A percentile compares a stretch with the other conserved stretches of the same genome.
Evolutionary conservation across 2,329 filamentous ascomycete species (phyloP).

Genomic region (Trichoderma guizhouense): DNA sequence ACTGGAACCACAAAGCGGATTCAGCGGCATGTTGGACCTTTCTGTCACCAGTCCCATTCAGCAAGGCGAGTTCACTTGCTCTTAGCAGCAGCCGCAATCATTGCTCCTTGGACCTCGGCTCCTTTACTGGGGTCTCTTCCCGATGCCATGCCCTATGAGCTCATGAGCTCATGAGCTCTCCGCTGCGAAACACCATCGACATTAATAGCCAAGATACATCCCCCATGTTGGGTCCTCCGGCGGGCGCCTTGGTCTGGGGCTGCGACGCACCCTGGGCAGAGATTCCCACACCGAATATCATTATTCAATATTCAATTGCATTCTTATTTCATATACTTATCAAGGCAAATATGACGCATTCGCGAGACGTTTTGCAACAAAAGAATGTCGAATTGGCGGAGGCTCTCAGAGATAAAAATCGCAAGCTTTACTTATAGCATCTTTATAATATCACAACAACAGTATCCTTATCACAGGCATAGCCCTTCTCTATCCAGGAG

Average conservation of each 20-base stretch:
- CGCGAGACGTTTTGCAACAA: slow-evolving; percentile 60
- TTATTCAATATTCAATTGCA: no score
- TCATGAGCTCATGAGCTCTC: background rate
- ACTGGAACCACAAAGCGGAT: background rate
- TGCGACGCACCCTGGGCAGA: background rate
- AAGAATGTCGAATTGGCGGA: slow-evolving; percentile 71
- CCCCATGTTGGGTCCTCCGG: background rate
- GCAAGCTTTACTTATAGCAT: slow-evolving; percentile 49
- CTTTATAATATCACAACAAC: background rate
- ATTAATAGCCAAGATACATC: background rate
- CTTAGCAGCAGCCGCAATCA: background rate
- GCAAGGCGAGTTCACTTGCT: background rate
- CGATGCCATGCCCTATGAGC: background rate
- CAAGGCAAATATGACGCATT: slow-evolving; percentile 50
- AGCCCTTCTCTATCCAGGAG: no score
- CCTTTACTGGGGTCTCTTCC: background rate
- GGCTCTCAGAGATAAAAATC: slow-evolving; percentile 66
- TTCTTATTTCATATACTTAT: slow-evolving; percentile 13
- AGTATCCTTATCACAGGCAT: background rate
- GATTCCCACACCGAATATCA: background rate
- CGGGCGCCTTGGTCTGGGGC: background rate
- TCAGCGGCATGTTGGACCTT: background rate
- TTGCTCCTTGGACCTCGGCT: background rate
- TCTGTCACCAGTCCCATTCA: background rate
- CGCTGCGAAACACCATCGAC: background rate